phyloP scores from a whole-genome alignment of 1,284 basidiomycete species.

The Inonotus hispidus region DNA sequence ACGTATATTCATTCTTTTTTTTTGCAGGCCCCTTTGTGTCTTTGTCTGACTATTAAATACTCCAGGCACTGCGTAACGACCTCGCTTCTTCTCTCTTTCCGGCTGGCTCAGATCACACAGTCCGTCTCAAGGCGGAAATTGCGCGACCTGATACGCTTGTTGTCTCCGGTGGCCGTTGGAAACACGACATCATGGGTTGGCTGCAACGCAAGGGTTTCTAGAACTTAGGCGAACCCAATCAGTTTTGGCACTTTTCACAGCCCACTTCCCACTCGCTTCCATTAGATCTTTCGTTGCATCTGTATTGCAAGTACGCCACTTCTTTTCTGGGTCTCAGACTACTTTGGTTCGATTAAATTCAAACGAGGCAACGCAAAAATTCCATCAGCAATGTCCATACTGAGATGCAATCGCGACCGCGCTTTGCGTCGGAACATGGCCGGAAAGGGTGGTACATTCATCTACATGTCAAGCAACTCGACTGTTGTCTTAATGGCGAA shows the following conservation, averaged over 20 bases:
- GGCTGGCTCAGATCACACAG: slow-evolving; percentile 16
- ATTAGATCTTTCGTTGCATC: background rate
- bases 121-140: slow-evolving; percentile 15
- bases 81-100: slow-evolving; percentile 19
- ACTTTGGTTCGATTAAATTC: no score
- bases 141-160: slow-evolving; percentile 17
- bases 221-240: background rate
- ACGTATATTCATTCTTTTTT: slow-evolving; percentile 29
- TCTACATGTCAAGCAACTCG: no score
- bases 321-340: no score
- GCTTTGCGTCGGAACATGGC: no score
- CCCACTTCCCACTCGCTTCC: background rate
- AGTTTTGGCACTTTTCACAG: background rate
- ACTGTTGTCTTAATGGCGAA: no score
- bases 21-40: slow-evolving; percentile 14
- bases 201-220: slow-evolving; percentile 19
- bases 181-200: slow-evolving; percentile 18
- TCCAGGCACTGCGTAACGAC: slow-evolving; percentile 19
- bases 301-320: no score
- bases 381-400: no score
- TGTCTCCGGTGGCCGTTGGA: slow-evolving; percentile 19
- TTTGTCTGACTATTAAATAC: background rate
- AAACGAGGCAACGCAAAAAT: no score
- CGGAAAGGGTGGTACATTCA: no score
- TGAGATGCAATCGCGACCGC: no score